Percentiles rank a stretch among this genome's conserved stretches.
phyloP scores from a whole-genome alignment of 305 asterid genomes.

The Stenogyne calaminthoides region DNA sequence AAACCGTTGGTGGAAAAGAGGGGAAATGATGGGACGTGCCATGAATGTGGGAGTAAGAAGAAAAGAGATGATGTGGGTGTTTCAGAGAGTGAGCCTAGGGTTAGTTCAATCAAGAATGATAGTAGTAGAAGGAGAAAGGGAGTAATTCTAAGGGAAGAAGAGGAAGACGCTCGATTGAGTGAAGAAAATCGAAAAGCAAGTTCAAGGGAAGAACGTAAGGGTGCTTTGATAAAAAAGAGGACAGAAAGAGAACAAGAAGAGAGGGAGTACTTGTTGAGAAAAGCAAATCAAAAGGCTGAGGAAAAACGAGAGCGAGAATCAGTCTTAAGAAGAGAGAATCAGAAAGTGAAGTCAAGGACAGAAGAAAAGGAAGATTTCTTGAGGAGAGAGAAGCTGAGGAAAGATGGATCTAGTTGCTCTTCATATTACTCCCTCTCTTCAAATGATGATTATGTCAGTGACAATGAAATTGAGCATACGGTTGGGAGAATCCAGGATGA shows the following conservation, averaged over 20 bases:
- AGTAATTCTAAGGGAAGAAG: constrained; percentile 27
- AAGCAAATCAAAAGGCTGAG: constrained; percentile 21
- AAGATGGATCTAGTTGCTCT: constrained; percentile 80
- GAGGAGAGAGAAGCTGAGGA: constrained; percentile 57
- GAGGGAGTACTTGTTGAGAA: constrained; percentile 39
- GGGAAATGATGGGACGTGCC: constrained; percentile 31
- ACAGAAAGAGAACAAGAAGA: constrained; percentile 29
- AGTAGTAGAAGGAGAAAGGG: constrained; percentile 37
- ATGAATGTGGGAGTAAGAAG: constrained; percentile 43
- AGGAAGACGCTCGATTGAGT: constrained; percentile 33
- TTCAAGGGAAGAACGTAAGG: constrained; percentile 39
- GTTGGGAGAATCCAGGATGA: constrained; percentile 43
- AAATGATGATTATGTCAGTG: constrained; percentile 54
- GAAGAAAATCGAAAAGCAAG: constrained; percentile 41
- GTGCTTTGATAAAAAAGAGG: constrained; percentile 29
- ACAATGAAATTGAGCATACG: constrained; percentile 50
- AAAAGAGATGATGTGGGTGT: constrained; percentile 39
- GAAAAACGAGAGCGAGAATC: constrained; percentile 39
- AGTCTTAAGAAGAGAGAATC: constrained; percentile 38
- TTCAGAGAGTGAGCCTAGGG: constrained; percentile 38
- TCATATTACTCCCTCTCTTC: constrained; percentile 83
- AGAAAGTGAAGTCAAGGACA: constrained; percentile 40
- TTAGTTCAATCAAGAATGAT: constrained; percentile 36
- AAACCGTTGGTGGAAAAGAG: constrained; percentile 46
- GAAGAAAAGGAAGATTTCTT: constrained; percentile 54